phyloP scores from a whole-genome alignment of 345 rosid genomes.

The Lepidium aucheri region DNA sequence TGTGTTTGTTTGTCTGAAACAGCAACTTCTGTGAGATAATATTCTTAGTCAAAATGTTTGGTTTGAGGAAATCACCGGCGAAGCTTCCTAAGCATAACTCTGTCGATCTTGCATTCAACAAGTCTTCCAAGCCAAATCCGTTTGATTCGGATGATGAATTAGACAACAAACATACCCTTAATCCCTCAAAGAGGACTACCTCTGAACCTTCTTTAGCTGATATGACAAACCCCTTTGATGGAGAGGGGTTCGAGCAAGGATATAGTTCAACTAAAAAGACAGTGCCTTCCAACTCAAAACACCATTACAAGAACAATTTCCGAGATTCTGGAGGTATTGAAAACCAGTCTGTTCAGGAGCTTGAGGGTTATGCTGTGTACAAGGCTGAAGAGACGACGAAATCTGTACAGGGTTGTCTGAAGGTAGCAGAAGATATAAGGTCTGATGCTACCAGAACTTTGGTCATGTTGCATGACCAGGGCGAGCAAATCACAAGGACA shows the following conservation, averaged over 20 bases:
- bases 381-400: slow-evolving; percentile 94
- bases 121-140: slow-evolving; percentile 54
- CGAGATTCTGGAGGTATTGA: slow-evolving; percentile 77
- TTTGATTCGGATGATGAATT: slow-evolving; percentile 72
- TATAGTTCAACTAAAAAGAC: slow-evolving; percentile 36
- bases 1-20: background rate
- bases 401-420: slow-evolving; percentile 65
- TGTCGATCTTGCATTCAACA: slow-evolving; percentile 33
- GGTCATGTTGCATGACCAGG: slow-evolving; percentile 77
- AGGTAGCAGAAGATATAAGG: slow-evolving; percentile 89
- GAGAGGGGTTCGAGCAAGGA: slow-evolving; percentile 27
- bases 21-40: background rate
- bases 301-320: slow-evolving; percentile 72
- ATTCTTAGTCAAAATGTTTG: slow-evolving; percentile 39
- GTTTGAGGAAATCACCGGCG: slow-evolving; percentile 58
- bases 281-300: slow-evolving; percentile 29
- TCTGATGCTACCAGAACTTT: slow-evolving; percentile 72
- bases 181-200: slow-evolving; percentile 45
- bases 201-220: slow-evolving; percentile 47
- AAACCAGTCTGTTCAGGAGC: slow-evolving; percentile 82
- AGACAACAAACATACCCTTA: slow-evolving; percentile 41
- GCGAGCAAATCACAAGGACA: slow-evolving; percentile 76
- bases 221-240: slow-evolving; percentile 53
- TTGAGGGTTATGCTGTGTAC: slow-evolving; percentile 74
- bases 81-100: slow-evolving; percentile 47